Evolutionary conservation across 768 basidiomycete species (phyloP).

Genomic region (Leccinum rimulosum): DNA sequence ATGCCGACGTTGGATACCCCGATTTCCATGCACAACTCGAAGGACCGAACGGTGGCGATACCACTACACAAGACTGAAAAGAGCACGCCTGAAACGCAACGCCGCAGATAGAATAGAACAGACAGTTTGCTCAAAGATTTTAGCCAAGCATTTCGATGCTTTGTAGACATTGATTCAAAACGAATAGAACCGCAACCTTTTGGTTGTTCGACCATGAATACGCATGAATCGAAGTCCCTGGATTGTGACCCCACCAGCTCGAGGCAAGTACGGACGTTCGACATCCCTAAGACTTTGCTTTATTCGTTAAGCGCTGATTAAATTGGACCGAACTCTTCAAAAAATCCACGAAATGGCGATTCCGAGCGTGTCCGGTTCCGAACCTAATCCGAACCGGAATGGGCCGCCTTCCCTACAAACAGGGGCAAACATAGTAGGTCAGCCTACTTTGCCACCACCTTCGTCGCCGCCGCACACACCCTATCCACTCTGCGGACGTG

Average conservation of each 20-base stretch:
- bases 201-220: background rate
- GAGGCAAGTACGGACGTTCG: background rate
- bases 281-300: background rate
- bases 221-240: slow-evolving; percentile 4
- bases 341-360: too few species aligned
- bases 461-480: too few species aligned
- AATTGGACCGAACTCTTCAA: too few species aligned
- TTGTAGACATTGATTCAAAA: background rate
- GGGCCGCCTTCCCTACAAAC: too few species aligned
- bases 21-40: slow-evolving; percentile 5
- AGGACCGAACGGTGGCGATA: background rate
- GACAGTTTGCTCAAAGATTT: background rate
- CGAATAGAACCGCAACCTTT: background rate
- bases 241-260: background rate
- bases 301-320: background rate
- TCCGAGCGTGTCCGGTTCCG: too few species aligned
- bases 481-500: too few species aligned
- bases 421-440: too few species aligned
- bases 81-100: too few species aligned
- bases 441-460: too few species aligned
- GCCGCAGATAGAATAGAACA: background rate
- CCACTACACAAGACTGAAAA: background rate
- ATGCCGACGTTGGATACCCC: slow-evolving; percentile 56
- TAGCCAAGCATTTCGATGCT: background rate
- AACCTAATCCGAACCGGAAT: too few species aligned